phyloP scores from a whole-genome alignment of 352 stramenopile genomes.

The Globisporangium iwayamae region DNA sequence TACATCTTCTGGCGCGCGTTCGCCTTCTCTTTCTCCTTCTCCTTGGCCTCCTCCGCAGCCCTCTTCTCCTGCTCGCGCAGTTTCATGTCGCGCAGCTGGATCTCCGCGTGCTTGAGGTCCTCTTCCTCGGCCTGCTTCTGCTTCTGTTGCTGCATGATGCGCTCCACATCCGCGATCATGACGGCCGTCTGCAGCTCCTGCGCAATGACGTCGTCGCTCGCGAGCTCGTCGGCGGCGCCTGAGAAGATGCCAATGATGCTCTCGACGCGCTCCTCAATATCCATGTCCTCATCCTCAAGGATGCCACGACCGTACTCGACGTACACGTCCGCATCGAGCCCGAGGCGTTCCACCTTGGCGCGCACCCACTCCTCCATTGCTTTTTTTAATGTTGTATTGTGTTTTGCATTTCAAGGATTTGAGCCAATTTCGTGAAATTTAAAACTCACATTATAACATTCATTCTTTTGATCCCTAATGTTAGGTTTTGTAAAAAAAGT shows the following conservation, averaged over 20 bases:
- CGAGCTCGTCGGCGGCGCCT: conserved; percentile 50
- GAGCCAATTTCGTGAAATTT: not conserved
- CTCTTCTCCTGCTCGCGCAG: conserved; percentile 56
- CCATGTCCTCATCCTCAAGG: conserved; percentile 67
- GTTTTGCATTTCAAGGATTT: too few relatives aligned
- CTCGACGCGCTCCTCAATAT: conserved; percentile 62
- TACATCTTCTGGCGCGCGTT: conserved; percentile 65
- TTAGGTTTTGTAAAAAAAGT: not conserved
- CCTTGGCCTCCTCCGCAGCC: conserved; percentile 50
- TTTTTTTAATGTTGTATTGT: not conserved
- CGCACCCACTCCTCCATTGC: conserved; percentile 65
- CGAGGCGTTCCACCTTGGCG: conserved; percentile 49
- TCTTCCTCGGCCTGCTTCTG: conserved; percentile 31
- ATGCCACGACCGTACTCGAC: conserved; percentile 70
- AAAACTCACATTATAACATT: too few relatives aligned
- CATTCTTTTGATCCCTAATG: too few relatives aligned
- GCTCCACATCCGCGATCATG: conserved; percentile 55
- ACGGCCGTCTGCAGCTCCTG: conserved; percentile 29
- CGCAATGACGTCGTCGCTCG: conserved; percentile 33
- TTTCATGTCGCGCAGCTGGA: conserved; percentile 50
- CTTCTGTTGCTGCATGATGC: conserved; percentile 34
- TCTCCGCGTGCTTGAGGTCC: conserved; percentile 37
- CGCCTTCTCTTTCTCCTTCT: conserved; percentile 58
- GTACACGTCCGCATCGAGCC: conserved; percentile 72
- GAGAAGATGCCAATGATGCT: conserved; percentile 64